phyloP scores from a whole-genome alignment of 2,329 filamentous ascomycete species.

The Phyllosticta citriasiana region DNA sequence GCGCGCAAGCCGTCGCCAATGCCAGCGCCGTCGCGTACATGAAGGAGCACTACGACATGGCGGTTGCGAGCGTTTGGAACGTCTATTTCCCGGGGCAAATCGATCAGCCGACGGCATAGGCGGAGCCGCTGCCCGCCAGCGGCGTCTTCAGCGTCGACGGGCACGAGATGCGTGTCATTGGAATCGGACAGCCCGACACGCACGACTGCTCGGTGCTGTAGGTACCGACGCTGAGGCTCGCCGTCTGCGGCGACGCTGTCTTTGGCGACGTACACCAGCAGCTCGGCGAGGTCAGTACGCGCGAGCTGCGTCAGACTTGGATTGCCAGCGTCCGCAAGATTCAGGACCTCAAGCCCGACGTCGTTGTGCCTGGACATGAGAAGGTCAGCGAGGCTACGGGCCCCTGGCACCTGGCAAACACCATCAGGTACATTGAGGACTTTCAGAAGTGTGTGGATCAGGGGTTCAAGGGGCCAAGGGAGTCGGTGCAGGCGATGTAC shows the following conservation, averaged over 20 bases:
- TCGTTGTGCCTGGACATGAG: conserved; percentile 26
- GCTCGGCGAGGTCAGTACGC: conserved; percentile 26
- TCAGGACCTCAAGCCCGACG: conserved; percentile 20
- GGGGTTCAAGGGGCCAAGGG: conserved; percentile 8
- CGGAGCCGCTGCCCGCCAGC: conserved; percentile 11
- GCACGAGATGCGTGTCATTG: conserved; percentile 15
- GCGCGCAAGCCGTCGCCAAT: conserved; percentile 17
- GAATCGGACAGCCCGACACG: conserved; percentile 16
- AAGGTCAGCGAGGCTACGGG: conserved; percentile 18
- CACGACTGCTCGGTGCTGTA: conserved; percentile 26
- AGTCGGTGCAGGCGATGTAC: conserved; percentile 12
- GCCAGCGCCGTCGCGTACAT: conserved; percentile 15
- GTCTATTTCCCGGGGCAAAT: neutral
- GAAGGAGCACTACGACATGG: conserved; percentile 14
- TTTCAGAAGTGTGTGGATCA: conserved; percentile 2
- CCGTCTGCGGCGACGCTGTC: conserved; percentile 30
- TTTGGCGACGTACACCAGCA: conserved; percentile 30
- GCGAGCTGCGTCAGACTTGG: conserved; percentile 24
- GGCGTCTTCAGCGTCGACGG: conserved; percentile 16
- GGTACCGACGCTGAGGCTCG: conserved; percentile 26
- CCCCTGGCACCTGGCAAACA: conserved; percentile 17
- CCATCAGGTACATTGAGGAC: conserved; percentile 21
- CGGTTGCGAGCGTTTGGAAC: neutral
- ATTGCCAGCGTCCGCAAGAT: conserved; percentile 24
- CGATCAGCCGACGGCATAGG: neutral